phyloP scores from a whole-genome alignment of 169 alveolate genomes.

The Fabrea salina region DNA sequence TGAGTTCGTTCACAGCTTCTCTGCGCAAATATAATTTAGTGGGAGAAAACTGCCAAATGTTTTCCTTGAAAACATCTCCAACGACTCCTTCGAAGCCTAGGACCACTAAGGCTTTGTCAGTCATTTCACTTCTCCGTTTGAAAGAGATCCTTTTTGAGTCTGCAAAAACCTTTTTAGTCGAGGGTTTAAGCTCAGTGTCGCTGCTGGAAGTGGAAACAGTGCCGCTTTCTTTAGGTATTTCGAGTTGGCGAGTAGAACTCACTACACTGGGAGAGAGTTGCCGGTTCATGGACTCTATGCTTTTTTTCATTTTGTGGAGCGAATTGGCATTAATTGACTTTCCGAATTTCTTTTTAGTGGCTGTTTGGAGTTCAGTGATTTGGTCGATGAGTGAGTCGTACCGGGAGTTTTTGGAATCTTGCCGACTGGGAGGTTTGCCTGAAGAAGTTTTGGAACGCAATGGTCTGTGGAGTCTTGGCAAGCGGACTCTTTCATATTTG shows the following conservation, averaged over 20 bases:
- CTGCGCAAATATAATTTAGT: not conserved
- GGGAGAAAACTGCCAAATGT: not conserved
- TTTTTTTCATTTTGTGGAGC: not conserved
- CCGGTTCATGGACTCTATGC: not conserved
- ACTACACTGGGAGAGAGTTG: not conserved
- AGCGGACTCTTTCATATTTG: no score
- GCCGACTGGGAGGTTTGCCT: no score
- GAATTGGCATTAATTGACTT: not conserved
- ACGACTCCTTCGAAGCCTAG: constrained; percentile 32
- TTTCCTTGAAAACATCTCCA: constrained; percentile 27
- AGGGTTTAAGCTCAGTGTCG: not conserved
- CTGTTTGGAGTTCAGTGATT: not conserved
- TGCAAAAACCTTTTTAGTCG: not conserved
- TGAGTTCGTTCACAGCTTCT: not conserved
- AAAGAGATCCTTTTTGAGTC: not conserved
- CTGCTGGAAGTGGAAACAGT: not conserved
- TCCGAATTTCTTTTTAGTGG: not conserved
- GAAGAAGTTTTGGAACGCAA: no score
- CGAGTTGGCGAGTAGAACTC: not conserved
- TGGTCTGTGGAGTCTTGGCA: no score
- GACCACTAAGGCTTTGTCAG: not conserved
- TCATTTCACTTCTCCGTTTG: not conserved
- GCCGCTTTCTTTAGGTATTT: not conserved
- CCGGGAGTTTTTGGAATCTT: no score
- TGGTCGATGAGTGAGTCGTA: not conserved